Percentiles rank a stretch among this genome's conserved stretches.
These are phyloP conservation scores for Cryptococcus sp. DNA, from an alignment of 1,284 basidiomycete species.

Conservation along the genomic window DNA sequence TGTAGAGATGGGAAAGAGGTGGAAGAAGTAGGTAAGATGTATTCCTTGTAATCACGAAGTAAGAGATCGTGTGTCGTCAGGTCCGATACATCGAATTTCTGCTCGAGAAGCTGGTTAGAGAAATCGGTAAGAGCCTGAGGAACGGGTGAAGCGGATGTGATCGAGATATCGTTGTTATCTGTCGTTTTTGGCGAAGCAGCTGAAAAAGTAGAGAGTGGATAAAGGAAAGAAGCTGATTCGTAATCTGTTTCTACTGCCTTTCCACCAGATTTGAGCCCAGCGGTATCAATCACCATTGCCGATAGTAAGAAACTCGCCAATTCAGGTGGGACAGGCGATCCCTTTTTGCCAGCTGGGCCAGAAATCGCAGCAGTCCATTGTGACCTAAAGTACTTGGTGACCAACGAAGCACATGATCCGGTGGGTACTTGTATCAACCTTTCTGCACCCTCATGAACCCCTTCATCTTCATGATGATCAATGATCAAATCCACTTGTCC, in stretches of 20 bases:
- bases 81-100: conserved; percentile 67
- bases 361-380: conserved; percentile 31
- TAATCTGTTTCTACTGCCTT: conserved; percentile 67
- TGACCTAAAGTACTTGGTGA: conserved; percentile 56
- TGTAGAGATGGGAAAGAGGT: conserved; percentile 37
- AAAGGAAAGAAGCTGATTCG: conserved; percentile 59
- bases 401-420: conserved; percentile 76
- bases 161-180: not conserved
- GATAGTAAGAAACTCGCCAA: conserved; percentile 73
- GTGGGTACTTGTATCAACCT: conserved; percentile 59
- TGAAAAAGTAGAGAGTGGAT: conserved; percentile 36
- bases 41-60: conserved; percentile 89
- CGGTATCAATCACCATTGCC: conserved; percentile 78
- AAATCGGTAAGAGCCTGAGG: conserved; percentile 47
- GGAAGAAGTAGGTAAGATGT: conserved; percentile 52
- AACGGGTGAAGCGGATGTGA: conserved; percentile 6
- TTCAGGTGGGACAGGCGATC: conserved; percentile 49
- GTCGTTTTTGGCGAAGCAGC: not conserved
- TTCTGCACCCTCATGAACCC: conserved; percentile 58
- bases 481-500: conserved; percentile 67
- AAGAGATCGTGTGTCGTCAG: conserved; percentile 72
- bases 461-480: conserved; percentile 93
- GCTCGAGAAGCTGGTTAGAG: conserved; percentile 53
- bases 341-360: conserved; percentile 15
- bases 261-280: conserved; percentile 64